phyloP scores from a whole-genome alignment of 2,329 filamentous ascomycete species.

The Exophiala sp. region DNA sequence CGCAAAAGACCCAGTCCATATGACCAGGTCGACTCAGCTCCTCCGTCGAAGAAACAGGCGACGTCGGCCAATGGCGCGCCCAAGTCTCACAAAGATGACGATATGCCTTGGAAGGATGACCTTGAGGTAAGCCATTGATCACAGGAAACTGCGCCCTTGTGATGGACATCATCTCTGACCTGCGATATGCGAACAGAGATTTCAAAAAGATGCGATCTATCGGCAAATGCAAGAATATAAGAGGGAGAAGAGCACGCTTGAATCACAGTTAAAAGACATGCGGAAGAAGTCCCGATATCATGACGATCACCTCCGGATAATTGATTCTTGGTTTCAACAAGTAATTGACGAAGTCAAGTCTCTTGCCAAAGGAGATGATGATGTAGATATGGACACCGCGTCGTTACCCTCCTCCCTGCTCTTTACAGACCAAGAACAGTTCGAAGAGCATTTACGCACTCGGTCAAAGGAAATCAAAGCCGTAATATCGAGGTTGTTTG shows the following conservation, averaged over 20 bases:
- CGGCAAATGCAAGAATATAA: conserved; percentile 99
- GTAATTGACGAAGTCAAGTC: conserved; percentile 56
- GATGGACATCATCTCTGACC: neutral
- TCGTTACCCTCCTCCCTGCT: conserved; percentile 53
- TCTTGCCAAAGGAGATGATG: conserved; percentile 22
- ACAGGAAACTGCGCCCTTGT: neutral
- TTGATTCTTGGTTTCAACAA: conserved; percentile 94
- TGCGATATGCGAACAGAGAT: conserved; percentile 57
- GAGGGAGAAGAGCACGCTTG: conserved; percentile 77
- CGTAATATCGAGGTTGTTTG: conserved; percentile 67
- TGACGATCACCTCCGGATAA: conserved; percentile 85
- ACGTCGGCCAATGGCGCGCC: conserved; percentile 65
- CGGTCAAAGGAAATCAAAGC: conserved; percentile 73
- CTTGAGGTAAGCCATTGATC: conserved; percentile 63
- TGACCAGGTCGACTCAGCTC: conserved; percentile 77
- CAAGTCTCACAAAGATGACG: conserved; percentile 61
- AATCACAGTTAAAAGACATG: conserved; percentile 75
- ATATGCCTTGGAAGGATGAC: conserved; percentile 68
- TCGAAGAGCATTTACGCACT: conserved; percentile 74
- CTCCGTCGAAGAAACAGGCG: conserved; percentile 87
- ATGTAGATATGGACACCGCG: conserved; percentile 30
- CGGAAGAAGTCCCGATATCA: conserved; percentile 75
- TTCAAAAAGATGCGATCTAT: conserved; percentile 93
- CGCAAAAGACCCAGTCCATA: conserved; percentile 89
- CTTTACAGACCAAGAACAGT: conserved; percentile 56